Percentiles rank a stretch among this genome's conserved stretches.
These are phyloP conservation scores for Metschnikowia baotianmanensis DNA, from an alignment of 805 yeast species.

Conservation along the genomic window DNA sequence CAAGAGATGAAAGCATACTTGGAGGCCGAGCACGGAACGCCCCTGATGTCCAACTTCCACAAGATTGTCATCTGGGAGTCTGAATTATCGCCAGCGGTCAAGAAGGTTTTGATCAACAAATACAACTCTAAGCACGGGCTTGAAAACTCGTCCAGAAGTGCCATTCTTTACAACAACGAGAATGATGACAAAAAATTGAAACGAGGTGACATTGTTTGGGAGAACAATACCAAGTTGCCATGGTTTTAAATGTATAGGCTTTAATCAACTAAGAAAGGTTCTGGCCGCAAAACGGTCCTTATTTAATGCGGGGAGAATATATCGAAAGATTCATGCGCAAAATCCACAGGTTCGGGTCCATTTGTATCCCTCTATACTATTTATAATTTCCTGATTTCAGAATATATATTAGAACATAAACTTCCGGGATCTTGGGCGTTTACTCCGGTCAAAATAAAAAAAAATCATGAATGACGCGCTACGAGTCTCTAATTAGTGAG, in stretches of 20 bases:
- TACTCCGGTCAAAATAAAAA: no score
- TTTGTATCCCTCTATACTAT: no score
- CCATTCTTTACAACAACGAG: constrained; percentile 27
- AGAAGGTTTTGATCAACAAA: constrained; percentile 16
- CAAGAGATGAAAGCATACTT: constrained; percentile 17
- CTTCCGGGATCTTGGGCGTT: no score
- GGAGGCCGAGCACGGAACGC: constrained; percentile 13
- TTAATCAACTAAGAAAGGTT: background rate
- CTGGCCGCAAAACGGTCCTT: background rate
- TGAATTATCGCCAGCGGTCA: constrained; percentile 23
- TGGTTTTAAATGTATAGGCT: constrained; percentile 40
- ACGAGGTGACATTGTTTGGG: constrained; percentile 37
- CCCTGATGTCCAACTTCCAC: constrained; percentile 16
- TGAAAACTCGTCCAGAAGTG: constrained; percentile 37
- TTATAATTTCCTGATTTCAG: no score
- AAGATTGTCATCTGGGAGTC: constrained; percentile 35
- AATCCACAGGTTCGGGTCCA: no score
- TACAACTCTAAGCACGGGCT: constrained; percentile 22
- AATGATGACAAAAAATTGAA: constrained; percentile 26
- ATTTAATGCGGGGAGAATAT: no score
- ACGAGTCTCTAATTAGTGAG: no score
- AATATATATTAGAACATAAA: no score
- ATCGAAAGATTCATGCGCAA: no score
- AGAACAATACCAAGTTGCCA: constrained; percentile 39
- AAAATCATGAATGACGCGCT: no score